Evolutionary conservation across 1,284 basidiomycete genomes (phyloP).

Genomic region (Leucoagaricus sp.): DNA sequence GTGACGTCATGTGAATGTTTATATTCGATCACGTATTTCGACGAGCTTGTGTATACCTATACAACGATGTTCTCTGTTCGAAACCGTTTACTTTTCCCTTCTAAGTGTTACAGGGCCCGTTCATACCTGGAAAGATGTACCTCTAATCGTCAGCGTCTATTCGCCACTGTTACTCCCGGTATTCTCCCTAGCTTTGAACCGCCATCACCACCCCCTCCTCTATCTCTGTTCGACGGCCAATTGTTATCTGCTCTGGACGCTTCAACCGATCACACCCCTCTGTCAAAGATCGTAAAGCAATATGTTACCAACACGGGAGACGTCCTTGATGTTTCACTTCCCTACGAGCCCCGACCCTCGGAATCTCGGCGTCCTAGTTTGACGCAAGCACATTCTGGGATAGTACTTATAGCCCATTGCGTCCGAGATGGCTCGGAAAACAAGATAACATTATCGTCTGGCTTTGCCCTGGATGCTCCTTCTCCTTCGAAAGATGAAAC

Average conservation of each 20-base stretch:
- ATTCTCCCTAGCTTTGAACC: slow-evolving; percentile 22
- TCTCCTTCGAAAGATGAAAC: slow-evolving; percentile 32
- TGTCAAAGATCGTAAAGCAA: slow-evolving; percentile 35
- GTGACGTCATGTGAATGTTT: slow-evolving; percentile 12
- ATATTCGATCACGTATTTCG: neutral
- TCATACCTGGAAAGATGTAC: neutral
- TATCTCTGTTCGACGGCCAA: slow-evolving; percentile 26
- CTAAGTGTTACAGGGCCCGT: neutral
- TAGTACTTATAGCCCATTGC: slow-evolving; percentile 65
- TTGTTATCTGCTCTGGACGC: slow-evolving; percentile 24
- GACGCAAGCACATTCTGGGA: slow-evolving; percentile 27
- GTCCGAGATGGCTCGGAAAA: slow-evolving; percentile 36
- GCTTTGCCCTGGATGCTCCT: slow-evolving; percentile 52
- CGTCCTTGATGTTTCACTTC: slow-evolving; percentile 44
- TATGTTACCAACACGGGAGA: slow-evolving; percentile 43
- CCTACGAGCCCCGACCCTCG: slow-evolving; percentile 51
- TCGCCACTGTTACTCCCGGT: slow-evolving; percentile 27
- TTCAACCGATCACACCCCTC: slow-evolving; percentile 17
- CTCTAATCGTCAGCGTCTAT: neutral
- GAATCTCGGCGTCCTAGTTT: slow-evolving; percentile 31
- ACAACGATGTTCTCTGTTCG: neutral
- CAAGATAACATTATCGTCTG: slow-evolving; percentile 60
- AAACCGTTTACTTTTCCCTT: neutral
- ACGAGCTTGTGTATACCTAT: neutral
- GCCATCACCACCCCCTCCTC: slow-evolving; percentile 17